These are phyloP conservation scores for Chlorella sorokiniana DNA, from an alignment of 139 green algal species.

Conservation along the genomic window DNA sequence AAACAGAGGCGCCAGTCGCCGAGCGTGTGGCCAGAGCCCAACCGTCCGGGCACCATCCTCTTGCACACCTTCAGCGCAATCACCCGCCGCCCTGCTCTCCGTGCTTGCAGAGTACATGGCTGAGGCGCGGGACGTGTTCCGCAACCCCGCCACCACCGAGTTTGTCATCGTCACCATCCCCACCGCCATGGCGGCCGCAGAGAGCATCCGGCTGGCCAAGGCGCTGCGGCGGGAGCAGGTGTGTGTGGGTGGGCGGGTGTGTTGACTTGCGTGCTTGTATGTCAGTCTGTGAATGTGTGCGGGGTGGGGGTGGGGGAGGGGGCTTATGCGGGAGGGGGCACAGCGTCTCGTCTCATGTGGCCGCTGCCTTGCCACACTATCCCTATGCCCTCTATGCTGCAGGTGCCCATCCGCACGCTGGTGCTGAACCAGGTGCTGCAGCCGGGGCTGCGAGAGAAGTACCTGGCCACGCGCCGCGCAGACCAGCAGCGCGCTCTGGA, in stretches of 20 bases:
- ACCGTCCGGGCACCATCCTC: too few relatives aligned
- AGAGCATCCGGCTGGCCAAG: slow-evolving; percentile 82
- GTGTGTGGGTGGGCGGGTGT: not conserved
- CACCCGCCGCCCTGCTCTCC: too few relatives aligned
- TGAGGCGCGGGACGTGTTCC: slow-evolving; percentile 88
- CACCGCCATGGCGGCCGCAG: slow-evolving; percentile 93
- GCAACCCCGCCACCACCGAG: slow-evolving; percentile 81
- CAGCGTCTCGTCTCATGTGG: too few relatives aligned
- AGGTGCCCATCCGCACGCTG: slow-evolving; percentile 84
- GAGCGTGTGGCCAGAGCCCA: too few relatives aligned
- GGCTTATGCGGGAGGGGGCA: too few relatives aligned
- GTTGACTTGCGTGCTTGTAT: not conserved
- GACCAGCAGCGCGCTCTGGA: slow-evolving; percentile 90
- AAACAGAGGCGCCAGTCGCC: too few relatives aligned
- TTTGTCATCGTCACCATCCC: slow-evolving; percentile 99
- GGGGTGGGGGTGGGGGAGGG: not conserved
- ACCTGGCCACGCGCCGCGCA: slow-evolving; percentile 56
- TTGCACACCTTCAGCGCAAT: too few relatives aligned
- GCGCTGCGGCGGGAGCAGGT: slow-evolving; percentile 63
- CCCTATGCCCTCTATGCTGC: not conserved
- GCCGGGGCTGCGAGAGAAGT: slow-evolving; percentile 13
- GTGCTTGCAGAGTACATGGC: slow-evolving; percentile 70
- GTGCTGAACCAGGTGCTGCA: slow-evolving; percentile 92
- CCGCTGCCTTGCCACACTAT: not conserved
- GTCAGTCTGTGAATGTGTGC: too few relatives aligned